Conservation (phyloP, 2,329 filamentous ascomycete species). For the Cladophialophora immunda region DNA sequence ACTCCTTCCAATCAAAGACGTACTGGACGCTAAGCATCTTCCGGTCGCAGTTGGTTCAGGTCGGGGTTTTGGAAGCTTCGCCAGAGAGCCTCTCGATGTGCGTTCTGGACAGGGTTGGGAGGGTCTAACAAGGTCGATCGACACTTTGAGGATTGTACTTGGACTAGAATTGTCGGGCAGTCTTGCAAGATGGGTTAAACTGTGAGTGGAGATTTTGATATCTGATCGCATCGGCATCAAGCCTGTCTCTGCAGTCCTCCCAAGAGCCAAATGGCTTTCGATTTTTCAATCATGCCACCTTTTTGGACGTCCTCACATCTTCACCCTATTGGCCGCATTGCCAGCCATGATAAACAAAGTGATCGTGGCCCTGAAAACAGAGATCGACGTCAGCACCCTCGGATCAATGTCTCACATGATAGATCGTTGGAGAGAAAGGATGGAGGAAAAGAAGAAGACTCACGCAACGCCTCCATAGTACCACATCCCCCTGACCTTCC, state of each 20-base stretch:
- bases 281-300: neutral
- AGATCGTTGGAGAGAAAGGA: neutral
- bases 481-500: neutral
- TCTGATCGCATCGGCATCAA: neutral
- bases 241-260: neutral
- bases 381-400: neutral
- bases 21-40: too few species aligned
- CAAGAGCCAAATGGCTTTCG: neutral
- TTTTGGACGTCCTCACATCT: neutral
- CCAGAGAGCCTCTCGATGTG: too few species aligned
- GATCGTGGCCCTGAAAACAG: neutral
- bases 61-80: too few species aligned
- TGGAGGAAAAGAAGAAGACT: conserved; percentile 1
- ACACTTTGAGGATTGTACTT: too few species aligned
- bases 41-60: too few species aligned
- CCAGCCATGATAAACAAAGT: conserved; percentile 21
- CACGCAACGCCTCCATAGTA: conserved; percentile 4
- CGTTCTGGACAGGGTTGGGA: too few species aligned
- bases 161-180: too few species aligned
- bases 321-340: conserved; percentile 8
- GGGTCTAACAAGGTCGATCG: too few species aligned
- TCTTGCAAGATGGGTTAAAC: neutral
- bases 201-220: neutral
- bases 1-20: too few species aligned
- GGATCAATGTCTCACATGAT: neutral